Evolutionary conservation across 148 eudicot species (phyloP).

Genomic region (Euryodendron excelsum): DNA sequence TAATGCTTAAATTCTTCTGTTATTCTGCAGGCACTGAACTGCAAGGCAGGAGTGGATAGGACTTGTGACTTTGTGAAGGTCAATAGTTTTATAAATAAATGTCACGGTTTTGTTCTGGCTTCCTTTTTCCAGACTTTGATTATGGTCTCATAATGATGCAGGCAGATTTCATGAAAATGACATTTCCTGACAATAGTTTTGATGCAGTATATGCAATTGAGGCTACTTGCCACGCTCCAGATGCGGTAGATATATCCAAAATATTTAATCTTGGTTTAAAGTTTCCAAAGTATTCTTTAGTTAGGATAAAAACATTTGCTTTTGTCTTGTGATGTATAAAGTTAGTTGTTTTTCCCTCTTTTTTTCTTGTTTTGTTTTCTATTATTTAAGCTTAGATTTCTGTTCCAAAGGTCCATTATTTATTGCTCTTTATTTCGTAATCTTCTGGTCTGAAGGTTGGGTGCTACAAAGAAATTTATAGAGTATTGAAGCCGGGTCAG

Average conservation of each 20-base stretch:
- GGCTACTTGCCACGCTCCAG: slow-evolving; percentile 91
- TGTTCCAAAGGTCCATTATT: background rate
- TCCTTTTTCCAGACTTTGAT: background rate
- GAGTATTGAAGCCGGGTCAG: slow-evolving; percentile 79
- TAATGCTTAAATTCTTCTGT: background rate
- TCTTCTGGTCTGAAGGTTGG: slow-evolving; percentile 43
- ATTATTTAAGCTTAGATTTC: background rate
- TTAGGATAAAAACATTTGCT: background rate
- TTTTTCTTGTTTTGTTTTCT: background rate
- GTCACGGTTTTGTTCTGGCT: slow-evolving; percentile 2
- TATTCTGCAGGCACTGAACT: slow-evolving; percentile 62
- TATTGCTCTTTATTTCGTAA: background rate
- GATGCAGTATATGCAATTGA: slow-evolving; percentile 88
- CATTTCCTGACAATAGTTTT: slow-evolving; percentile 63
- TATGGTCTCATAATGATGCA: slow-evolving; percentile 26
- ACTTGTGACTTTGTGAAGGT: slow-evolving; percentile 88
- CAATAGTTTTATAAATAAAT: slow-evolving; percentile 3
- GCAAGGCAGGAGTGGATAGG: slow-evolving; percentile 64
- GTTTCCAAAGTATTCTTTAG: background rate
- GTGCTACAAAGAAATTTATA: slow-evolving; percentile 72
- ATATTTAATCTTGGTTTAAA: background rate
- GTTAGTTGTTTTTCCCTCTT: background rate
- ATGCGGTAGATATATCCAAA: slow-evolving; percentile 44
- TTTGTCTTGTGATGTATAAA: background rate
- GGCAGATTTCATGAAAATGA: slow-evolving; percentile 92